These are phyloP conservation scores for Cadophora gregata DNA, from an alignment of 2,329 filamentous ascomycete species.

Conservation along the genomic window DNA sequence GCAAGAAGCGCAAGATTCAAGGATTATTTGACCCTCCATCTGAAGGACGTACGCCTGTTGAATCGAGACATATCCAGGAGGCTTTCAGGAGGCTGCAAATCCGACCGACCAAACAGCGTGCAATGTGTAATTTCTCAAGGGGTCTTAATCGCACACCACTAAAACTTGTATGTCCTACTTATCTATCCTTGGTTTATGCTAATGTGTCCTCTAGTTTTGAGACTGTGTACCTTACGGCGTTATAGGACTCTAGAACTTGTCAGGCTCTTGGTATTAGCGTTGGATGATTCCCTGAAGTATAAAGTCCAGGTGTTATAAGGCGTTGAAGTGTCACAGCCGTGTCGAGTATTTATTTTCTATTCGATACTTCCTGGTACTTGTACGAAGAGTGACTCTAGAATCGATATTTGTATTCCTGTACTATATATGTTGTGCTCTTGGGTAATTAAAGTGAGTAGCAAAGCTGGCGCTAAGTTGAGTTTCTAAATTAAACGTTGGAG, in stretches of 20 bases:
- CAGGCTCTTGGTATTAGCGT: background rate
- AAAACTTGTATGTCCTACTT: slow-evolving; percentile 60
- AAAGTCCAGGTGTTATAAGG: background rate
- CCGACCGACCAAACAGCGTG: slow-evolving; percentile 77
- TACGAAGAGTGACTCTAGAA: background rate
- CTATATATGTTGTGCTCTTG: background rate
- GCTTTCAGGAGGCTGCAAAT: slow-evolving; percentile 88
- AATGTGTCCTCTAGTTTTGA: slow-evolving; percentile 4
- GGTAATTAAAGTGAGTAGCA: background rate
- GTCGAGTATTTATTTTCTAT: background rate
- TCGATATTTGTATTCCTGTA: background rate
- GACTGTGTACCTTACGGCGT: background rate
- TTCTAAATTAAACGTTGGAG: no score
- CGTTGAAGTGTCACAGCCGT: background rate
- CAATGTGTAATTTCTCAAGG: slow-evolving; percentile 79
- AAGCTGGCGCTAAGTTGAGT: no score
- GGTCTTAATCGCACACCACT: slow-evolving; percentile 67
- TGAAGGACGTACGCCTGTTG: slow-evolving; percentile 88
- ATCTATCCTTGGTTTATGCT: background rate
- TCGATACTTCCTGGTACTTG: background rate
- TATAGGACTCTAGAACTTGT: background rate
- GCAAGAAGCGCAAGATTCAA: slow-evolving; percentile 57
- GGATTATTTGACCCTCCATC: slow-evolving; percentile 89
- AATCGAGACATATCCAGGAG: slow-evolving; percentile 89
- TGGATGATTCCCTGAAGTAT: background rate